phyloP scores from a whole-genome alignment of 2,329 filamentous ascomycete genomes.

The Aspergillus melleus region DNA sequence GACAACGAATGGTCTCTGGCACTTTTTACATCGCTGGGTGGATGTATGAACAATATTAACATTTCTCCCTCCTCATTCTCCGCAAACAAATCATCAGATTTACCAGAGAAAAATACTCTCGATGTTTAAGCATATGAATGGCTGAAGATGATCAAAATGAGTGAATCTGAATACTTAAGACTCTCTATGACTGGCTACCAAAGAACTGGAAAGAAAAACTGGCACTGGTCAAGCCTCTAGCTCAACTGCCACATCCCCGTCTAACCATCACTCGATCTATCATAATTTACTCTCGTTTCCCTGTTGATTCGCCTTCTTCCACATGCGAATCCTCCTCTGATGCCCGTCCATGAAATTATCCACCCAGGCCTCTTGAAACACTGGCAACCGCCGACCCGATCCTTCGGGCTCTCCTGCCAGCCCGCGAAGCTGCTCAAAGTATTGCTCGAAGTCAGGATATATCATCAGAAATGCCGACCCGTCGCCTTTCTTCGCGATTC shows the following conservation, averaged over 20 bases:
- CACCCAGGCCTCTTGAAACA: conserved; percentile 45
- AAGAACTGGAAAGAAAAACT: neutral
- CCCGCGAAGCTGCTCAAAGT: conserved; percentile 56
- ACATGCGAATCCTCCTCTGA: conserved; percentile 59
- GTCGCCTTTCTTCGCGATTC: conserved; percentile 57
- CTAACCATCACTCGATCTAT: neutral
- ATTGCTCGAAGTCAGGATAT: conserved; percentile 63
- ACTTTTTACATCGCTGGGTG: too few relatives aligned
- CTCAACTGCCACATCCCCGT: too few relatives aligned
- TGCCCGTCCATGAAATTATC: conserved; percentile 55
- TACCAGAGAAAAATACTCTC: too few relatives aligned
- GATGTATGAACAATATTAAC: too few relatives aligned
- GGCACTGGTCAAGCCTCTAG: neutral
- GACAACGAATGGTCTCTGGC: too few relatives aligned
- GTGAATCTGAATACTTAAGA: too few relatives aligned
- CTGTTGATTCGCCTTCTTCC: conserved; percentile 51
- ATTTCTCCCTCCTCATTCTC: too few relatives aligned
- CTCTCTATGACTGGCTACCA: neutral
- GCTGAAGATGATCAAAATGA: too few relatives aligned
- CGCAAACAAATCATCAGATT: too few relatives aligned
- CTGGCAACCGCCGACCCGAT: conserved; percentile 42
- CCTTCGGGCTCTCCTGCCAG: conserved; percentile 47
- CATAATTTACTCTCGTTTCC: conserved; percentile 11
- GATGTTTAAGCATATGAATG: too few relatives aligned
- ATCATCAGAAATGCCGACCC: conserved; percentile 58